Evolutionary conservation across 306 rosid species (phyloP).

Genomic region (Delonix regia): DNA sequence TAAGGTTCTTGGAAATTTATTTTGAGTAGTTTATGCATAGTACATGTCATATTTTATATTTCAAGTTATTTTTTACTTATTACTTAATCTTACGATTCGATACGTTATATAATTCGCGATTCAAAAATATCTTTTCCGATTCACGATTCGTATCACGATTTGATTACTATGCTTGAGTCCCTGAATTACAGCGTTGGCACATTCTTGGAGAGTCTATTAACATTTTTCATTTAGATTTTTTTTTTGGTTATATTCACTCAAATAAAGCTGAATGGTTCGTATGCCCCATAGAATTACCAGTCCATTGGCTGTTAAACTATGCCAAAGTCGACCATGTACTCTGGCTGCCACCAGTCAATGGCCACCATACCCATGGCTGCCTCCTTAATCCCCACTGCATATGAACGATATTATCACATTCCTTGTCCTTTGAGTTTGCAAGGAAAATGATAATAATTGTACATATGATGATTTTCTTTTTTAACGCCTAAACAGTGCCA

Average conservation of each 20-base stretch:
- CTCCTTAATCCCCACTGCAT: neutral
- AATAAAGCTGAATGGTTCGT: neutral
- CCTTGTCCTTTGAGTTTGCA: neutral
- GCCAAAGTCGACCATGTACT: neutral
- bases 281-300: neutral
- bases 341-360: neutral
- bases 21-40: no score
- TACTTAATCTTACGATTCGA: no score
- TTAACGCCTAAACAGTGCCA: neutral
- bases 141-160: no score
- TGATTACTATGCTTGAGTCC: no score
- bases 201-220: neutral
- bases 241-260: neutral
- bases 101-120: no score
- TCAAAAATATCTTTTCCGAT: no score
- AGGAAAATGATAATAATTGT: neutral
- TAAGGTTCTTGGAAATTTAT: no score
- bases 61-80: no score
- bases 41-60: no score
- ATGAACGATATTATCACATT: neutral
- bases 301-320: neutral
- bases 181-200: neutral
- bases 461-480: neutral
- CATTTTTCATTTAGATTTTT: neutral
- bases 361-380: neutral